Evolutionary conservation across 1,284 basidiomycete species (phyloP).

Genomic region (Apiotrichum sp.): DNA sequence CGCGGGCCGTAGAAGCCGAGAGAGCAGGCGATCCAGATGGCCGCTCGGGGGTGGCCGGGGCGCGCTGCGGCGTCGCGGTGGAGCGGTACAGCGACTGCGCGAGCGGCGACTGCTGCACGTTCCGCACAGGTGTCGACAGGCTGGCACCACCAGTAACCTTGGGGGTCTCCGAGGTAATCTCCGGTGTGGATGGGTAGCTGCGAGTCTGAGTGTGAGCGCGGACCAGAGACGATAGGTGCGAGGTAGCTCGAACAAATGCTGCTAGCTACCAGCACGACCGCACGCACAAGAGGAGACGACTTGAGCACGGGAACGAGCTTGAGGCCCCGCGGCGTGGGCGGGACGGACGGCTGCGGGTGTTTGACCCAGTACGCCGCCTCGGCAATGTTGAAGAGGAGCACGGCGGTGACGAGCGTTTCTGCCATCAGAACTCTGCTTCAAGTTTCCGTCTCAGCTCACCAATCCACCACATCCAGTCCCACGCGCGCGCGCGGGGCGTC

Average conservation of each 20-base stretch:
- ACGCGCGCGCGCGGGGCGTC: background rate
- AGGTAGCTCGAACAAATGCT: no score
- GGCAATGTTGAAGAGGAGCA: conserved; percentile 29
- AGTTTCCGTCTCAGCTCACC: conserved; percentile 7
- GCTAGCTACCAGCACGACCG: no score
- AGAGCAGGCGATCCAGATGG: conserved; percentile 4
- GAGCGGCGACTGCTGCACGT: conserved; percentile 5
- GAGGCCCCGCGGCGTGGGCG: conserved; percentile 4
- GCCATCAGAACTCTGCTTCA: background rate
- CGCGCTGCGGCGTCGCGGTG: background rate
- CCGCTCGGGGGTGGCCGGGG: conserved; percentile 1
- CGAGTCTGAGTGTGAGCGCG: no score
- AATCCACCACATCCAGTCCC: conserved; percentile 12
- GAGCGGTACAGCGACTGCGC: conserved; percentile 14
- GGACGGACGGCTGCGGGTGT: conserved; percentile 15
- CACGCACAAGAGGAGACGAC: conserved; percentile 37
- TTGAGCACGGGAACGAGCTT: conserved; percentile 16
- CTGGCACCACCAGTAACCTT: no score
- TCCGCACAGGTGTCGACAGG: background rate
- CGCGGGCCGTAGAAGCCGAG: conserved; percentile 26
- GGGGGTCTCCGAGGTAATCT: background rate
- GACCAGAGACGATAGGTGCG: no score
- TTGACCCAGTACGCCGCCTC: conserved; percentile 31
- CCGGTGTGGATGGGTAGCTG: conserved; percentile 1
- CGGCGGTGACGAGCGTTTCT: conserved; percentile 24